Conservation (phyloP, 75 land plant species). For the Chamaecyparis obtusa region DNA sequence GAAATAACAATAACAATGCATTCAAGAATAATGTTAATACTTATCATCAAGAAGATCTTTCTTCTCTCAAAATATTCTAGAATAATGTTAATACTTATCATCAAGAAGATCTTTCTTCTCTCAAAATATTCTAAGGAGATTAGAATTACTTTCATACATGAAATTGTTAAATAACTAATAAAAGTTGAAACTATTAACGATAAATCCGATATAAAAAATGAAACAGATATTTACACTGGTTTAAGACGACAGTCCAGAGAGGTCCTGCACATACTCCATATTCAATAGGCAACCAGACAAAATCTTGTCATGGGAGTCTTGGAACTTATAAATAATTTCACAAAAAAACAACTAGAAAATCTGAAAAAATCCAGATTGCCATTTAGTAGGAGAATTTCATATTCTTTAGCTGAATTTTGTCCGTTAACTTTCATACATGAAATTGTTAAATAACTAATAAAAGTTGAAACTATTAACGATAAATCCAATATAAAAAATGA, state of each 20-base stretch:
- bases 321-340: background rate
- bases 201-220: too few species aligned
- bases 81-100: background rate
- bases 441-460: too few species aligned
- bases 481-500: too few species aligned
- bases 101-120: background rate
- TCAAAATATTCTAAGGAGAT: background rate
- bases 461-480: background rate
- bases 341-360: background rate
- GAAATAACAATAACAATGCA: background rate
- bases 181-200: background rate
- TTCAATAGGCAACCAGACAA: background rate
- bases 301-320: background rate
- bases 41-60: background rate
- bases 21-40: background rate
- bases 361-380: background rate
- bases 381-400: too few species aligned
- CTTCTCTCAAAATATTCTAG: background rate
- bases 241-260: background rate
- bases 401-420: too few species aligned
- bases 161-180: too few species aligned
- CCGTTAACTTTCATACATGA: too few species aligned
- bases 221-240: background rate
- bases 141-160: background rate
- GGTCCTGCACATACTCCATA: background rate